Percentiles rank a stretch among this genome's conserved stretches.
These are phyloP conservation scores for Fusarium sp. DNA, from an alignment of 2,329 filamentous ascomycete genomes.

Conservation along the genomic window DNA sequence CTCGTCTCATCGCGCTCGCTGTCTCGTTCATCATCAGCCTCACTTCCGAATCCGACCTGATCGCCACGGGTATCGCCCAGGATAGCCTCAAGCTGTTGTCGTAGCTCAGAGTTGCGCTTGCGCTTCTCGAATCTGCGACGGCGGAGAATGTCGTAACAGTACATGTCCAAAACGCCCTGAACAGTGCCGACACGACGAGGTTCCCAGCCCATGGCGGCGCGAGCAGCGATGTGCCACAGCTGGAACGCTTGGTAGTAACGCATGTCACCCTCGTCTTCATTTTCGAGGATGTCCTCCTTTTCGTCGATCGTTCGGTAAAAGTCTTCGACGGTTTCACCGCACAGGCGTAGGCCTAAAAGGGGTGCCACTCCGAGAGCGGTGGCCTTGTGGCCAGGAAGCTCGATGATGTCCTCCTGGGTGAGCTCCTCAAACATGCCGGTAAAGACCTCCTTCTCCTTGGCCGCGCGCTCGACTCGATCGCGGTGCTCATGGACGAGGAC, in stretches of 20 bases:
- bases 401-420: not conserved
- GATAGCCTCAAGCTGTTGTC: constrained; percentile 14
- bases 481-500: constrained; percentile 27
- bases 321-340: constrained; percentile 15
- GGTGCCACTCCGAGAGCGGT: constrained; percentile 8
- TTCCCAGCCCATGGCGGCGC: constrained; percentile 33
- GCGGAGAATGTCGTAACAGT: constrained; percentile 26
- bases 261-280: not conserved
- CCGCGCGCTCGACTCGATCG: constrained; percentile 23
- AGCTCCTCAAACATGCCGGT: constrained; percentile 19
- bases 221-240: constrained; percentile 32
- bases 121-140: constrained; percentile 10
- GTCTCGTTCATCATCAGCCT: not conserved
- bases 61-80: constrained; percentile 23
- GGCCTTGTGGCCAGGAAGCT: constrained; percentile 13
- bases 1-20: not conserved
- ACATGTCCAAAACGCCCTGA: constrained; percentile 10
- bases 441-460: constrained; percentile 24
- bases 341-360: constrained; percentile 15
- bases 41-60: constrained; percentile 1
- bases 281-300: constrained; percentile 1
- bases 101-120: constrained; percentile 7
- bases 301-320: constrained; percentile 20
- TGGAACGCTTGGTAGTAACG: constrained; percentile 22
- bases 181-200: not conserved